Percentiles rank a stretch among this genome's conserved stretches.
Evolutionary conservation across 805 yeast genomes (phyloP).

Genomic region (Lipomyces yamanashiensis): DNA sequence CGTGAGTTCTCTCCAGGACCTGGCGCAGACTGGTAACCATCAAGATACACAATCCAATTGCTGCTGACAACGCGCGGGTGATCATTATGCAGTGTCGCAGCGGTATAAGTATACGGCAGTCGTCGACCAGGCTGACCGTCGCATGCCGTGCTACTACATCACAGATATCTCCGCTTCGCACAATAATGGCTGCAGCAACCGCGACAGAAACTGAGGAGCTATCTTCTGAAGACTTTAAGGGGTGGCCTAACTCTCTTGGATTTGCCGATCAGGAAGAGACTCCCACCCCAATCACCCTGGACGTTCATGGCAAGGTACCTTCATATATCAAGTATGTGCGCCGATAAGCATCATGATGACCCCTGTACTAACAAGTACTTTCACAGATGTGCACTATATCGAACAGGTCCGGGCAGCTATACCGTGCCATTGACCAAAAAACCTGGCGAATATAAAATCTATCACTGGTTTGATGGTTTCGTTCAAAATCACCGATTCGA

Average conservation of each 20-base stretch:
- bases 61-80: too few relatives aligned
- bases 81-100: not conserved
- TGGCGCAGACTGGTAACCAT: too few relatives aligned
- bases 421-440: conserved; percentile 17
- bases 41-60: too few relatives aligned
- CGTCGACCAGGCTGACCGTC: too few relatives aligned
- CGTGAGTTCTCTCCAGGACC: too few relatives aligned
- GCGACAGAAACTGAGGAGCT: conserved; percentile 24
- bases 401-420: conserved; percentile 22
- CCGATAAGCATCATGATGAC: not conserved
- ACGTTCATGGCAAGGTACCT: conserved; percentile 9
- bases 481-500: conserved; percentile 16
- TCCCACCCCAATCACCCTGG: conserved; percentile 4
- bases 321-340: conserved; percentile 10
- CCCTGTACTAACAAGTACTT: not conserved
- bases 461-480: conserved; percentile 24
- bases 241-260: conserved; percentile 24
- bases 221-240: not conserved
- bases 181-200: not conserved
- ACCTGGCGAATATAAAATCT: conserved; percentile 12
- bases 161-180: not conserved
- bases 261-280: conserved; percentile 18
- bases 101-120: too few relatives aligned
- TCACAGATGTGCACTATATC: conserved; percentile 10
- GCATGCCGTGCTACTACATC: not conserved